Base-by-base conservation (phyloP, 2,329 filamentous ascomycete species). In the Ophiostoma ulmi region DNA sequence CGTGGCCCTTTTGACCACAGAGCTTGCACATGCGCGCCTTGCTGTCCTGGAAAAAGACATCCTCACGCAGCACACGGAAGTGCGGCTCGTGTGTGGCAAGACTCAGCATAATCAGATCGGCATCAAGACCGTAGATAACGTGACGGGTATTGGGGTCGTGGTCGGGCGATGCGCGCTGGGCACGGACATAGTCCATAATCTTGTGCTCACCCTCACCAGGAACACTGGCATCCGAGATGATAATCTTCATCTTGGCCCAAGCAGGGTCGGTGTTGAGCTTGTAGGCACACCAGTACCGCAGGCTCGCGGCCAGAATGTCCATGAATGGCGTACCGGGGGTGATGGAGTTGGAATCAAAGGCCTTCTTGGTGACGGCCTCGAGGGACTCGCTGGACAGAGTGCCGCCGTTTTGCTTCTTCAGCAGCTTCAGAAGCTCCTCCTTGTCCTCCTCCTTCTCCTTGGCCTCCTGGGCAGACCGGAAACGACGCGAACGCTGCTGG, bases 141-240 rank as follows among this genome's bases (percentile, higher is more conserved):
- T 99, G 95, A 73, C 92, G 91, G 31, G 95, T 98, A 79, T 99
- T 98, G 35, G 95, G 95, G 77, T 99, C 90, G 80, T 99, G 93
- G 74, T 96, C 90, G 5, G 94, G 90, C 69, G 92, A 95, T 68
- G 91, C 88, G 76, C 95, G 89, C 80, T 99, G 96, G 52, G 94
- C 97, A 76, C 95, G 90, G 75, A 99, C 88, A 79, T 98, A 99
- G 75, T 95, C 90, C 95, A 99, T 99, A 78, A 99, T 98, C 81
- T 99, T 99, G 80, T 99, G 95, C 82, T 99, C 95, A 78, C 95
- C 95, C 82, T 99, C 95, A 78, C 95, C 95, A 70, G 95, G 95
- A 55, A 99, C 94, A 58, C 94, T 97, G 70, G 95, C 94, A 83
- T 99, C 95, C 10, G 95, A 99, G 75, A 99, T 98, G 80, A 99